Evolutionary conservation across 441 rosid genomes (phyloP), one percentile per base, ranked within the genome.

Genomic region (Populus hybrid): DNA sequence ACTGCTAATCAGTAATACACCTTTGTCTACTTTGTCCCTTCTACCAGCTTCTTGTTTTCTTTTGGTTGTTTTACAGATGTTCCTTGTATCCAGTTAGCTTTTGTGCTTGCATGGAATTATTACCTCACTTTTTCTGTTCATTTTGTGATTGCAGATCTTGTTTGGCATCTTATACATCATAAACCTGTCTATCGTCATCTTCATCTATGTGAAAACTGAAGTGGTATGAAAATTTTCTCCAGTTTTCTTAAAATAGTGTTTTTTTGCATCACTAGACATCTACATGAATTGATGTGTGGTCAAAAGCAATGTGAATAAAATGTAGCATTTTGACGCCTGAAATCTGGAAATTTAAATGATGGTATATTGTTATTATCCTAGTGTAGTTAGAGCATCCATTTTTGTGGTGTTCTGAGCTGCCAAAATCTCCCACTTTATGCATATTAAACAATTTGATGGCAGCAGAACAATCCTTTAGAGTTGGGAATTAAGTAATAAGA

Each of bases 161-260:
- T 92, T 95, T 83, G 95, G 93, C 74, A 16, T 88, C 80, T 87
- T 95, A 78, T 92, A 95, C 89, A 81, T 90, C 71, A 77, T 86
- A 75, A 95, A 94, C 82, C 88, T 95, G 81, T 89, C 83, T 20
- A 87, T 94, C 79, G 75, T 94, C 87, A 84, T 95, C 34, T 88
- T 83, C 83, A 83, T 95, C 78, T 95, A 92, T 34, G 84, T 88
- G 78, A 92, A 90, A 87, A 88, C 96, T 42, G 88, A 91, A 76
- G 90, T 86, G 98, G 99, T 93, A 91, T 26, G 85, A 0, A 54
- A 40, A 23, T 36, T 76, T 73, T 34, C 61, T 73, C 73, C 66
- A 70, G 32, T 73, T 77, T 35, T 59, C 16, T 54, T 35, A 50
- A 69, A 72, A 2, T 42, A 46, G n/a, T 38, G 61, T 28, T 0